Percentiles rank a stretch among this genome's conserved stretches.
Evolutionary conservation across 108 stramenopile genomes (phyloP).

Genomic region (Skeletonema grethae): DNA sequence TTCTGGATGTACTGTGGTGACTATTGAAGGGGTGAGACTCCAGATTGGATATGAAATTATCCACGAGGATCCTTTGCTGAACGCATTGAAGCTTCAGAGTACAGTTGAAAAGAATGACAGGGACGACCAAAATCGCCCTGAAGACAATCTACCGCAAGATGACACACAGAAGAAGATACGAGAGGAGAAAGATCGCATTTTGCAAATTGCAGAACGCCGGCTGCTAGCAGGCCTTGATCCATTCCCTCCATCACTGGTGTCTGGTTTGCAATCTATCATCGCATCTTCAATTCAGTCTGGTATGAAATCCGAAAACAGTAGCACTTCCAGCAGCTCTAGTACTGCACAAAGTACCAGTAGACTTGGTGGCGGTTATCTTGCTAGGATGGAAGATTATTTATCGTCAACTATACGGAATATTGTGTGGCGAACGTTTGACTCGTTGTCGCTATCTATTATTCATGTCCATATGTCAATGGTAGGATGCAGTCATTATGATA

Average conservation of each 20-base stretch:
- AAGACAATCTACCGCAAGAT: constrained; percentile 6
- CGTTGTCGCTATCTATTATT: constrained; percentile 33
- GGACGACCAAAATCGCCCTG: background rate
- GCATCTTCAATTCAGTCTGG: constrained; percentile 17
- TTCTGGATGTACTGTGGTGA: constrained; percentile 26
- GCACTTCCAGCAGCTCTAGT: constrained; percentile 4
- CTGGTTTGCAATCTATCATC: constrained; percentile 18
- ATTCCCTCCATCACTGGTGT: constrained; percentile 30
- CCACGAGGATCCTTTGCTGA: constrained; percentile 18
- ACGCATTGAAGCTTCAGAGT: constrained; percentile 11
- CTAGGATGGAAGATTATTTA: constrained; percentile 39
- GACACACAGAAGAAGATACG: constrained; percentile 15
- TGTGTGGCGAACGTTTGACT: constrained; percentile 41
- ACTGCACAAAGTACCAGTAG: constrained; percentile 4
- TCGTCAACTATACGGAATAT: constrained; percentile 38
- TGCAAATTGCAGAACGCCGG: constrained; percentile 44
- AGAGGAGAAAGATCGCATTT: constrained; percentile 38
- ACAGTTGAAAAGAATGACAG: background rate
- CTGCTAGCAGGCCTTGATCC: constrained; percentile 42
- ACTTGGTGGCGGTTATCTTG: background rate
- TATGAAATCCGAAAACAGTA: constrained; percentile 14
- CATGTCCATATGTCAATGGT: constrained; percentile 33
- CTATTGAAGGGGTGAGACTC: constrained; percentile 31
- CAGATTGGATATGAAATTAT: constrained; percentile 39
- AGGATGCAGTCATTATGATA: constrained; percentile 45